phyloP scores from a whole-genome alignment of 2,329 filamentous ascomycete species.

The Neopestalotiopsis sp. region DNA sequence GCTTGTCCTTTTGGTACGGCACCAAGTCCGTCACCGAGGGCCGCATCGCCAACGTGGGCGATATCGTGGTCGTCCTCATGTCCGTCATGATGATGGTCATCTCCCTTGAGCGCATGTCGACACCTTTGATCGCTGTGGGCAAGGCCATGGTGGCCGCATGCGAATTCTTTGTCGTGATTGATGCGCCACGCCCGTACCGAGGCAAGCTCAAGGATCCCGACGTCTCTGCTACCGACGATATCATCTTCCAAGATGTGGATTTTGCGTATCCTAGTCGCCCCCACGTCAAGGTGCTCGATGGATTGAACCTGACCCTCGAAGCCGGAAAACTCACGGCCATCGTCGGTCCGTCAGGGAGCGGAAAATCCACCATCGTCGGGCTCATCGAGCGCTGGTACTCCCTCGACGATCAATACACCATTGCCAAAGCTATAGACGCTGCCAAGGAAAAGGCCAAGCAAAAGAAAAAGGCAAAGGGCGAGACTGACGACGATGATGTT shows the following conservation, averaged over 20 bases:
- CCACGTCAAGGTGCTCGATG: slow-evolving; percentile 67
- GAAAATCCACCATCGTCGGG: slow-evolving; percentile 77
- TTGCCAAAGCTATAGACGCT: slow-evolving; percentile 55
- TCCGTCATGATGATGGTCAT: slow-evolving; percentile 65
- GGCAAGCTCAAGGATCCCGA: slow-evolving; percentile 53
- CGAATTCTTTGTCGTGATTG: slow-evolving; percentile 62
- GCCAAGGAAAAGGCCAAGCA: slow-evolving; percentile 50
- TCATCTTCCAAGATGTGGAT: slow-evolving; percentile 67
- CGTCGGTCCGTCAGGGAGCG: slow-evolving; percentile 74
- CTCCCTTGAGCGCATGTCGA: slow-evolving; percentile 61
- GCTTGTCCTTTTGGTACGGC: slow-evolving; percentile 68
- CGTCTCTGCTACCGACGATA: slow-evolving; percentile 57
- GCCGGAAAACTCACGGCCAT: slow-evolving; percentile 75
- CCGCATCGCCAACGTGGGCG: slow-evolving; percentile 54
- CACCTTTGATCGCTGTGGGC: slow-evolving; percentile 62
- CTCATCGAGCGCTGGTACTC: slow-evolving; percentile 77
- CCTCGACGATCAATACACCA: slow-evolving; percentile 57
- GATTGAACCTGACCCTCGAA: slow-evolving; percentile 62
- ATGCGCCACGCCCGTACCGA: slow-evolving; percentile 48
- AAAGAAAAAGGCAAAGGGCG: slow-evolving; percentile 33
- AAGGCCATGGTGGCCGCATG: slow-evolving; percentile 64
- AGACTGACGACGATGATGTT: slow-evolving; percentile 36
- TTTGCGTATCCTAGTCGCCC: slow-evolving; percentile 76
- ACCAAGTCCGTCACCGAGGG: slow-evolving; percentile 55
- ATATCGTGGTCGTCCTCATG: slow-evolving; percentile 62